Base-by-base conservation (phyloP, 2,329 filamentous ascomycete genomes). In the Fusarium sp. region DNA sequence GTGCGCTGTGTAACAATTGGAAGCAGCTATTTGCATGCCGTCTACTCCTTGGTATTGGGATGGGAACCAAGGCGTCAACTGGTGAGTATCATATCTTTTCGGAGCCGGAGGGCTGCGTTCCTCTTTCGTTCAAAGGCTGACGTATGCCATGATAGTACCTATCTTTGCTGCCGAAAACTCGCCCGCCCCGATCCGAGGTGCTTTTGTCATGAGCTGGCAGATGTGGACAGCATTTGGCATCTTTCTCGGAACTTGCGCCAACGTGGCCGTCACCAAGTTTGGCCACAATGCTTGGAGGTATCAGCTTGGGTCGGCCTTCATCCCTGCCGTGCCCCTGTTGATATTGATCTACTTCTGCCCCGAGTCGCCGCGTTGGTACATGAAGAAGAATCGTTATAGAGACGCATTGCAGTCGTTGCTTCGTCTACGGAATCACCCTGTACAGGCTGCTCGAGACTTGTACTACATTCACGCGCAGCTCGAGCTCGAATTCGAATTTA, bases 141-240 rank as follows among this genome's bases (percentile, higher is more conserved):
- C 60, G 86, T 86, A 4, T 35, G 52, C 2, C 2, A 14, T 38
- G 15, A 90, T 87, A 57, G 92, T 94, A 2, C 93, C 94, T 0
- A 91, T 95, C 32, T 95, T 94, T 76, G 91, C 92, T 0, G 93
- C 93, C 3, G 93, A 95, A 81, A 93, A 90, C 66, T 89, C 91
- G 0, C 93, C 93, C 0, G 90, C 92, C 2, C 81, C 86, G 2
- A 91, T 95, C 64, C 90, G 93, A 79, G 93, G 93, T 72, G 93
- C 92, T 9, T 86, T 97, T 20, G 93, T 95, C 72, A 96, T 96
- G 93, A 91, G 91, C 71, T 96, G 94, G 93, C 84, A 95, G 82
- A 85, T 93, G 81, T 93, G 90, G 89, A 91, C 87, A 4, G 87
- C 88, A 2, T 89, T 91, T 77, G 90, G 90, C 54, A 91, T 91